These are phyloP conservation scores for Sporothrix schenckii DNA, from an alignment of 2,329 filamentous ascomycete species.

Conservation along the genomic window DNA sequence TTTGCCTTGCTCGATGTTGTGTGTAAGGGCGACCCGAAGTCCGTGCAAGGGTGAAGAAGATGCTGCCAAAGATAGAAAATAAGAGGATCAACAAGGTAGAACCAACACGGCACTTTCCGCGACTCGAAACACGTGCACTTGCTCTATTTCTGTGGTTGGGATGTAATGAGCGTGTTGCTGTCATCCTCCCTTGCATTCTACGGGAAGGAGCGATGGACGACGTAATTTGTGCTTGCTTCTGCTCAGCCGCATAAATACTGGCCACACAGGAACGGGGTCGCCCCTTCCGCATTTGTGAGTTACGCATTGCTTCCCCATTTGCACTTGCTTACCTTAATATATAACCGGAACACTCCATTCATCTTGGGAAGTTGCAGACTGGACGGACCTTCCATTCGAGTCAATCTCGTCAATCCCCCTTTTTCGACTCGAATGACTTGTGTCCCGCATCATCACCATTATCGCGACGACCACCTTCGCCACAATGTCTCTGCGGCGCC, in stretches of 20 bases:
- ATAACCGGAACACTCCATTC: constrained; percentile 3
- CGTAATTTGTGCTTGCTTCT: not conserved
- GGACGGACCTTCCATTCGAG: not conserved
- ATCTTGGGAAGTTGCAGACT: too few species aligned
- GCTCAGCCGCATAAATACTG: constrained; percentile 2
- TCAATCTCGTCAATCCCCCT: not conserved
- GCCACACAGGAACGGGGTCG: not conserved
- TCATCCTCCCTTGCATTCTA: not conserved
- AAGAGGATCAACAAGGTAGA: too few species aligned
- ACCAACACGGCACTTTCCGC: too few species aligned
- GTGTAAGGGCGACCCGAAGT: too few species aligned
- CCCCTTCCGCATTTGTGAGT: not conserved
- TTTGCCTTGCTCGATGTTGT: too few species aligned
- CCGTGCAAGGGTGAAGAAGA: too few species aligned
- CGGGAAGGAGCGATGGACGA: constrained; percentile 2
- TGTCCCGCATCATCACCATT: not conserved
- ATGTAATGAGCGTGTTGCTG: not conserved
- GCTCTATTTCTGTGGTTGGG: not conserved
- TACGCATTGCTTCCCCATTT: not conserved
- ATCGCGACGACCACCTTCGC: not conserved
- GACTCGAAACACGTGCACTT: not conserved
- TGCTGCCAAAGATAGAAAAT: too few species aligned
- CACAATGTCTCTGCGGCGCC: not conserved
- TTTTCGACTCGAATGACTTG: constrained; percentile 1
- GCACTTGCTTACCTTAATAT: not conserved